phyloP scores from a whole-genome alignment of 2,329 filamentous ascomycete species.

The Immersiporthe knoxdaviesiana region DNA sequence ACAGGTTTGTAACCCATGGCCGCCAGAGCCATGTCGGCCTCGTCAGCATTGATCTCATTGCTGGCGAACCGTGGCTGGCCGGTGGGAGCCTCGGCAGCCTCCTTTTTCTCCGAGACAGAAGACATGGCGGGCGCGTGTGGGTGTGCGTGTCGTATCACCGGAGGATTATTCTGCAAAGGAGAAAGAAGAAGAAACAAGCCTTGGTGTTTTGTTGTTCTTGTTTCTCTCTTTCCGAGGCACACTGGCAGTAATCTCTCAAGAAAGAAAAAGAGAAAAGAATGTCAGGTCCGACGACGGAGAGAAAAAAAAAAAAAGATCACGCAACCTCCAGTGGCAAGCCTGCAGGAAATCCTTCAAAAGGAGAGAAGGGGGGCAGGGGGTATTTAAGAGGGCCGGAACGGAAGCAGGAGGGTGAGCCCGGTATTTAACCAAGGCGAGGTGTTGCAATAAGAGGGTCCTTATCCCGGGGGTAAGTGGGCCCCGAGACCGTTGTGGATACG shows the following conservation, averaged over 20 bases:
- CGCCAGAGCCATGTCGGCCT: slow-evolving; percentile 40
- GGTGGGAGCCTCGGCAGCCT: slow-evolving; percentile 10
- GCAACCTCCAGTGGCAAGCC: neutral
- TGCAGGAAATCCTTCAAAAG: neutral
- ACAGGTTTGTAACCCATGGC: slow-evolving; percentile 45
- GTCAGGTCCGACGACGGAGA: neutral
- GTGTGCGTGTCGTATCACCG: neutral
- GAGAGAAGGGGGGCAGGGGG: neutral
- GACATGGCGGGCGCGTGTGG: slow-evolving; percentile 19
- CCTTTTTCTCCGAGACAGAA: slow-evolving; percentile 13
- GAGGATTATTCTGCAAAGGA: neutral
- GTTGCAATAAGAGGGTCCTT: neutral
- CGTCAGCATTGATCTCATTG: slow-evolving; percentile 27
- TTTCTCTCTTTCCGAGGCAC: neutral
- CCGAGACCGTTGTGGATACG: slow-evolving; percentile 15
- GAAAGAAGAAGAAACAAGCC: neutral
- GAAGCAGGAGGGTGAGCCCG: slow-evolving; percentile 4
- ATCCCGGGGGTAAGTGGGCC: slow-evolving; percentile 6
- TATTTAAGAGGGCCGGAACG: neutral
- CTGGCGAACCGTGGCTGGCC: slow-evolving; percentile 7
- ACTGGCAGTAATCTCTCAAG: neutral
- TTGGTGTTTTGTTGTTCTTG: neutral
- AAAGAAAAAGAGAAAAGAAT: neutral
- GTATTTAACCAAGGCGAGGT: slow-evolving; percentile 10
- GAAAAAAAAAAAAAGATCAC: neutral